phyloP scores from a whole-genome alignment of 2,329 filamentous ascomycete species.

The Akanthomyces dipterigenus region DNA sequence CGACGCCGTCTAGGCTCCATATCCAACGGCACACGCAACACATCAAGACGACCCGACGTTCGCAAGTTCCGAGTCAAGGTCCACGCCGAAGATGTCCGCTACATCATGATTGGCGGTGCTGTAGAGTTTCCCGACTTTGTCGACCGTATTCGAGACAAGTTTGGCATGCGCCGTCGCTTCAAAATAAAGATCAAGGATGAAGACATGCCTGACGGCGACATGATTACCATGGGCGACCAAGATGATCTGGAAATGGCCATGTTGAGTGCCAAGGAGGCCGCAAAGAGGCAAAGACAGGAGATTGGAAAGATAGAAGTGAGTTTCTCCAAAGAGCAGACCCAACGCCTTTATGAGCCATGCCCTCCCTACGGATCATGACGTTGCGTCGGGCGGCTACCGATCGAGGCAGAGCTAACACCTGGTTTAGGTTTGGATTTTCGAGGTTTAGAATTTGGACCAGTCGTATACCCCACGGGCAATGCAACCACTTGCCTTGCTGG shows the following conservation, averaged over 20 bases:
- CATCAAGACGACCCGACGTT: conserved; percentile 58
- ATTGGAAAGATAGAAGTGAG: conserved; percentile 94
- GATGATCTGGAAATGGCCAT: conserved; percentile 92
- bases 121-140: conserved; percentile 73
- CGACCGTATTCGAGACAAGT: conserved; percentile 78
- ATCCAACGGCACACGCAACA: conserved; percentile 43
- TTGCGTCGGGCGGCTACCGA: neutral
- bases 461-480: conserved; percentile 21
- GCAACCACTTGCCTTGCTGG: conserved; percentile 2
- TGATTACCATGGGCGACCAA: conserved; percentile 96
- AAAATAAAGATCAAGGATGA: conserved; percentile 88
- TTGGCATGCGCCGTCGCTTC: conserved; percentile 68
- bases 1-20: conserved; percentile 39
- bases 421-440: conserved; percentile 42
- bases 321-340: conserved; percentile 15
- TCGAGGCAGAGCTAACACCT: neutral
- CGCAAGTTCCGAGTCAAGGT: conserved; percentile 86
- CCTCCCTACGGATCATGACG: neutral
- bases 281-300: conserved; percentile 67
- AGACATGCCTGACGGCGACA: conserved; percentile 67
- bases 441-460: conserved; percentile 27
- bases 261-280: conserved; percentile 58
- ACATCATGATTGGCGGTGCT: conserved; percentile 74
- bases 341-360: neutral
- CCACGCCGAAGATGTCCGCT: conserved; percentile 83